Evolutionary conservation across 148 eudicot genomes (phyloP).

Genomic region (Polygonum aviculare): DNA sequence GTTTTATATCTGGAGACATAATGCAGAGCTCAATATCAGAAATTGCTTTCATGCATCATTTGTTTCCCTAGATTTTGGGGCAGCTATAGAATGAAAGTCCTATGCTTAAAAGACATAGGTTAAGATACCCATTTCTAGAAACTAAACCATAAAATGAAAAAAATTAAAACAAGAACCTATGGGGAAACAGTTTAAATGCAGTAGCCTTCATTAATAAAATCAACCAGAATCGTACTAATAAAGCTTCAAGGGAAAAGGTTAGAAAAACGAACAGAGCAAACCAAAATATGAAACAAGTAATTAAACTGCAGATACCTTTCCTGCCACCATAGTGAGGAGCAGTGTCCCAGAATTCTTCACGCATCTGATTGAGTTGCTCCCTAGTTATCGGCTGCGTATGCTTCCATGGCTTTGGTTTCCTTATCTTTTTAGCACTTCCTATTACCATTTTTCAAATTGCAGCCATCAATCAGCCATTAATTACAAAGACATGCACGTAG

Average conservation of each 20-base stretch:
- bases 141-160: too few relatives aligned
- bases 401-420: conserved; percentile 85
- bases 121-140: too few relatives aligned
- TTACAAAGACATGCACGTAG: neutral
- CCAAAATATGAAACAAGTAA: conserved; percentile 11
- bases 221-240: too few relatives aligned
- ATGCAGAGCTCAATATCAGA: neutral
- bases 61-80: neutral
- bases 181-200: too few relatives aligned
- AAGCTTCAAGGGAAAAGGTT: too few relatives aligned
- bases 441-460: neutral
- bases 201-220: too few relatives aligned
- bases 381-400: conserved; percentile 62
- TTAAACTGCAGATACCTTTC: conserved; percentile 36
- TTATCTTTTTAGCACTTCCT: conserved; percentile 33
- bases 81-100: neutral
- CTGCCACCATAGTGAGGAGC: conserved; percentile 87
- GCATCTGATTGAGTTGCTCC: conserved; percentile 55
- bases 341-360: conserved; percentile 94
- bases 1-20: neutral
- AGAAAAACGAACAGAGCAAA: conserved; percentile 12
- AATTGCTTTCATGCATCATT: neutral
- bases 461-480: neutral
- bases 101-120: too few relatives aligned
- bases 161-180: too few relatives aligned